Evolutionary conservation across 2,329 filamentous ascomycete genomes (phyloP), one percentile per base, ranked within the genome.

Genomic region (Macroventuria anomochaeta): DNA sequence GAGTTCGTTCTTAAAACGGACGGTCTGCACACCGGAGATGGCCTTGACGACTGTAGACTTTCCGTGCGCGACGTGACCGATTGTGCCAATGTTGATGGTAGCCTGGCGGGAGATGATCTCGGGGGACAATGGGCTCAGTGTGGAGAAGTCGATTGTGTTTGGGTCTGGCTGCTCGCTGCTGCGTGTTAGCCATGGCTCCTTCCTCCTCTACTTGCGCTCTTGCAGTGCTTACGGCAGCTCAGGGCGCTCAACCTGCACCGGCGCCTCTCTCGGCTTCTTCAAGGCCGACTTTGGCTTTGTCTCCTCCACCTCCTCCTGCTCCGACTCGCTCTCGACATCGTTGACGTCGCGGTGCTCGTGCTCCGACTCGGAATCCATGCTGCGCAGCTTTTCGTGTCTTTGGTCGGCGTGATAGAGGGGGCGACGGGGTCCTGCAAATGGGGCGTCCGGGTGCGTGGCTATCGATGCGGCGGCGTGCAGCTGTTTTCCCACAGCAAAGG

Each of bases 31-130:
- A 59, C 95, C 95, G 1, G 95, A 97, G 70, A 99, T 97, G 70
- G 95, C 95, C 84, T 99, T 99, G 70, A 99, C 95, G 43, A 99
- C 95, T 18, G 95, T 99, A 58, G 91, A 96, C 79, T 97, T 97
- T 75, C 93, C 93, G 89, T 97, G 93, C 73, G 95, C 95, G 83
- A 97, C 93, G 77, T 97, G 95, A 51, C 93, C 93, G 77, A 99
- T 97, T 58, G 95, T 97, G 63, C 93, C 95, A 69, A 97, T 97
- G 80, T 97, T 97, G 83, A 97, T 97, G 51, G 95, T 99, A 50
- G 95, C 95, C 84, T 99, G 95, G 71, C 95, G 86, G 58, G 92
- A 91, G 73, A 99, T 99, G 74, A 99, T 97, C 76, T 97, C 93
- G 64, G 93, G 92, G 13, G 93, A 96, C 68, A 97, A 82, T 53